Evolutionary conservation across 1,284 basidiomycete genomes (phyloP), one percentile per base, ranked within the genome.

Genomic region (Tremellales sp.): DNA sequence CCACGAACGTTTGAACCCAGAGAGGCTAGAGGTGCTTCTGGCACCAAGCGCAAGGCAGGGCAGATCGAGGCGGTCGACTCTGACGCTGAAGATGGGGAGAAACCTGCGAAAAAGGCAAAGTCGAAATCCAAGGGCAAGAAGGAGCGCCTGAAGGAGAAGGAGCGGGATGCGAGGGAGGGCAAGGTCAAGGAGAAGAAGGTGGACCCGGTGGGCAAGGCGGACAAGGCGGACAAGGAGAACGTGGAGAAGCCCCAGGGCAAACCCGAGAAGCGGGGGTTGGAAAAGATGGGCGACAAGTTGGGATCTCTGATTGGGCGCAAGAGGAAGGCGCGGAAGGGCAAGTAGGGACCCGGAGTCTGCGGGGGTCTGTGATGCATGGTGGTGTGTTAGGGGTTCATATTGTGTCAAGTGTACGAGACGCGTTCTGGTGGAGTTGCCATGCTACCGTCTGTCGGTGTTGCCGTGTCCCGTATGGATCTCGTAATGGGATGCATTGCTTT

Each of bases 291-390:
- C 8, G 43, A 54, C 21, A 56, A 67, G n/a, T 51, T 74, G 14
- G 73, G 73, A 19, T 61, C 62, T 24, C 26, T 74, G 52, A 74
- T 74, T 42, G 73, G 73, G 7, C 57, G 71, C 37, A 74, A 74
- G 65, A 58, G 73, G 40, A 68, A 68, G 52, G 57, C 59, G 60
- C 46, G 69, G 9, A 66, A 62, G 55, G 59, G 60, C 28, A 65
- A 63, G 47, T 65, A 58, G 40, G 16, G 13, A 14, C n/a, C n/a
- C 18, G 40, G 13, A 13, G 24, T 34, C 12, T 34, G 24, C 9
- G 2, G 29, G 37, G 38, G 14, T 27, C 16, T 24, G 14, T 10
- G 31, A 25, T 29, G 18, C 33, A 47, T 35, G 18, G 28, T 14
- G 18, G 18, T 29, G 38, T 40, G n/a, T n/a, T n/a, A n/a, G n/a